A percentile compares a stretch with the other conserved stretches of the same genome.
Evolutionary conservation across 2,329 filamentous ascomycete species (phyloP).

Genomic region (Scedosporium apiospermum): DNA sequence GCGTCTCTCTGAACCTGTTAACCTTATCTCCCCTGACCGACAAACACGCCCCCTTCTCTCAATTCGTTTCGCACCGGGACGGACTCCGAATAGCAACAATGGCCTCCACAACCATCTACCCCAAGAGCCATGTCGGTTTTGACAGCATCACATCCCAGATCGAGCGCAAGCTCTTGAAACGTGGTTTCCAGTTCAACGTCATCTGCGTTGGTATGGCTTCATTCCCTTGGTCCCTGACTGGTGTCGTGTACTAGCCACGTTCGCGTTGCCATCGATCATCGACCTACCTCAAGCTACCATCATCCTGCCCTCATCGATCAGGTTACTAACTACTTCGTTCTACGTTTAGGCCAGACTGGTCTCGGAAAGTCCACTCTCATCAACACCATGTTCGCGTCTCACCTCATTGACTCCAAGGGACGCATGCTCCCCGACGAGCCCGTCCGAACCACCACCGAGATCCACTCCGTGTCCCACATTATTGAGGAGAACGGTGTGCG

Average conservation of each 20-base stretch:
- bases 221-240: background rate
- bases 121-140: conserved; percentile 98
- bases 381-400: conserved; percentile 99
- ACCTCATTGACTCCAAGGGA: conserved; percentile 98
- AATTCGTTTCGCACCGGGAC: background rate
- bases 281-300: background rate
- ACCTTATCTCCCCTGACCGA: background rate
- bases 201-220: conserved; percentile 87
- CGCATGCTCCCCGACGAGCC: conserved; percentile 86
- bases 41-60: background rate
- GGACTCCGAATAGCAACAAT: conserved; percentile 40
- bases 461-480: conserved; percentile 94
- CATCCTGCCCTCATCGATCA: background rate
- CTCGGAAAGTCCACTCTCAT: conserved; percentile 98
- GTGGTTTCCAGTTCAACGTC: conserved; percentile 99
- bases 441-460: conserved; percentile 92
- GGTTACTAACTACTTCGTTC: background rate
- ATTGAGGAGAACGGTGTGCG: conserved; percentile 99
- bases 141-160: conserved; percentile 99
- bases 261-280: background rate
- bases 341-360: conserved; percentile 75
- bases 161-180: conserved; percentile 98
- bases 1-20: background rate
- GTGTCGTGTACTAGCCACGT: background rate
- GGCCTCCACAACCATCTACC: conserved; percentile 67